Percentiles rank a stretch among this genome's conserved stretches.
Evolutionary conservation across 768 basidiomycete species (phyloP).

Genomic region (Tricholoma bakamatsutake): DNA sequence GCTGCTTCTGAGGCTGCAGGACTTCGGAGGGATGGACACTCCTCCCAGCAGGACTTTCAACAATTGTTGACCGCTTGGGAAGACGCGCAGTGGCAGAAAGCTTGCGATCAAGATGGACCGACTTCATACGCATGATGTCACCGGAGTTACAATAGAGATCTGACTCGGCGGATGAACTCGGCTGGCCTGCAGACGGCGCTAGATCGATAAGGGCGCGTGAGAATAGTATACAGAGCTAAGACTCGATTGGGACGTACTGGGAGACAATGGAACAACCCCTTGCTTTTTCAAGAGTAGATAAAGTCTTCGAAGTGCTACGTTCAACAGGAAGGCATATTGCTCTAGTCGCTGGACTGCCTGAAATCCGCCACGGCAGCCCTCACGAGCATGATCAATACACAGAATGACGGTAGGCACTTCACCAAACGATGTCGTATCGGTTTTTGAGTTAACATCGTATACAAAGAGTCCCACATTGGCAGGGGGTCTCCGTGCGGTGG

Average conservation of each 20-base stretch:
- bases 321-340: conserved; percentile 95
- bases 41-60: conserved; percentile 90
- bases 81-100: conserved; percentile 88
- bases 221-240: neutral
- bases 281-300: conserved; percentile 84
- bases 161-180: conserved; percentile 37
- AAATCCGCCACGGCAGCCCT: conserved; percentile 69
- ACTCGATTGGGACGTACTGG: conserved; percentile 41
- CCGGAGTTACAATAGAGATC: conserved; percentile 83
- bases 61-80: conserved; percentile 90
- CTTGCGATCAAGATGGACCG: conserved; percentile 92
- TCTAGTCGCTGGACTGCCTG: conserved; percentile 90
- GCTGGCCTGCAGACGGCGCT: conserved; percentile 21
- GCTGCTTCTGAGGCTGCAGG: conserved; percentile 40
- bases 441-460: conserved; percentile 65
- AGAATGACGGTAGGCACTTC: conserved; percentile 67
- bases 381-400: conserved; percentile 73
- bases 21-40: conserved; percentile 71
- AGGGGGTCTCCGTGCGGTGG: conserved; percentile 65
- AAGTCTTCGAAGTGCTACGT: conserved; percentile 88
- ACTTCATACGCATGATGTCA: conserved; percentile 93
- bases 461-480: conserved; percentile 77
- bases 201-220: conserved; percentile 18
- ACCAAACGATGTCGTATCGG: conserved; percentile 66
- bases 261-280: conserved; percentile 81